phyloP scores from a whole-genome alignment of 176 grass and related monocot genomes.

The Carex cristatella region DNA sequence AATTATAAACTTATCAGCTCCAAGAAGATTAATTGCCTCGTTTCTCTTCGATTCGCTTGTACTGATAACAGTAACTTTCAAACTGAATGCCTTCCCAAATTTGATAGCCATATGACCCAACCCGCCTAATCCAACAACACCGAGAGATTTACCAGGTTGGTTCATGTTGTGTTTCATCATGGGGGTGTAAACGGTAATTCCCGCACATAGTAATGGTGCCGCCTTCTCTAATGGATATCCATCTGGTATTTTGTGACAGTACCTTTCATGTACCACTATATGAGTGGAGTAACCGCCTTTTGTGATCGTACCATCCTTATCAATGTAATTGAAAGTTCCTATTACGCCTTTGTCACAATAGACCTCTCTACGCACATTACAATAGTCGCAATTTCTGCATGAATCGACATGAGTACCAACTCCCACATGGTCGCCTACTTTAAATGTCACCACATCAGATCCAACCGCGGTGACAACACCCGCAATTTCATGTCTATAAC shows the following conservation, averaged over 20 bases:
- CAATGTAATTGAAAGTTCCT: slow-evolving; percentile 30
- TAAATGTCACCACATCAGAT: slow-evolving; percentile 22
- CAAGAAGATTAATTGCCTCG: slow-evolving; percentile 33
- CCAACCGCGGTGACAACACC: slow-evolving; percentile 37
- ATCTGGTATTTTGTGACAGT: slow-evolving; percentile 35
- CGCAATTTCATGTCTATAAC: slow-evolving; percentile 40
- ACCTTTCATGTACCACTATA: slow-evolving; percentile 36
- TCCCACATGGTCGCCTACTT: slow-evolving; percentile 35
- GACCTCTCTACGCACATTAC: slow-evolving; percentile 22
- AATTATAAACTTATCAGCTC: slow-evolving; percentile 34
- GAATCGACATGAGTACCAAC: slow-evolving; percentile 32
- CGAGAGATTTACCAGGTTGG: slow-evolving; percentile 34
- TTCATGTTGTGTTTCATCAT: slow-evolving; percentile 38
- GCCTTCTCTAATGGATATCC: slow-evolving; percentile 18
- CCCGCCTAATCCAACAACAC: slow-evolving; percentile 44
- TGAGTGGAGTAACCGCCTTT: slow-evolving; percentile 35
- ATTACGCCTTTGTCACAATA: slow-evolving; percentile 25
- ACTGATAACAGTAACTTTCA: slow-evolving; percentile 51
- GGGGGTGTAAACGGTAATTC: slow-evolving; percentile 41
- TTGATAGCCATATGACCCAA: slow-evolving; percentile 46
- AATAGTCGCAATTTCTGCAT: slow-evolving; percentile 35
- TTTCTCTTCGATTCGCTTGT: slow-evolving; percentile 33
- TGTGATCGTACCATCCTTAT: slow-evolving; percentile 28
- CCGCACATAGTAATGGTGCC: slow-evolving; percentile 43
- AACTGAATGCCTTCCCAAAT: slow-evolving; percentile 41